Percentiles rank a stretch among this genome's conserved stretches.
Evolutionary conservation across 345 rosid genomes (phyloP).

Genomic region (Salix brachista): DNA sequence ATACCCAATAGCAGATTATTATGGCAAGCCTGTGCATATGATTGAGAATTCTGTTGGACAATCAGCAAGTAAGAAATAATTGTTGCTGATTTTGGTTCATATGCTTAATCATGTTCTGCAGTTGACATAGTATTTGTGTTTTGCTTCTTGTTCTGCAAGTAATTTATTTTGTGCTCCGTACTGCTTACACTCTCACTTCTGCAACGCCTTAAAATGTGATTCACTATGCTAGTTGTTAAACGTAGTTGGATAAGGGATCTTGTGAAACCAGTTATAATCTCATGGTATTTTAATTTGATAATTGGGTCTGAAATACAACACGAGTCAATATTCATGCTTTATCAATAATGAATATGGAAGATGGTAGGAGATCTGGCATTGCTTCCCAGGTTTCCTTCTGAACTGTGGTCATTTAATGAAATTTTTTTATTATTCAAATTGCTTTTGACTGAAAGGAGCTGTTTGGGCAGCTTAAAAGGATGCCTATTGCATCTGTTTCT

Average conservation of each 20-base stretch:
- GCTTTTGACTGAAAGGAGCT: not conserved
- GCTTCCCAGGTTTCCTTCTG: not conserved
- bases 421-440: not conserved
- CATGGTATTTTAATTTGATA: not conserved
- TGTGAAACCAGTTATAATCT: not conserved
- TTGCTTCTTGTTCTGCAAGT: not conserved
- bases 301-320: not conserved
- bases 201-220: not conserved
- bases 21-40: conserved; percentile 56
- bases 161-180: not conserved
- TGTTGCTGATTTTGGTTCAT: conserved; percentile 5
- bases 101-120: conserved; percentile 6
- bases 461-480: not conserved
- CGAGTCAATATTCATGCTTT: not conserved
- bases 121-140: not conserved
- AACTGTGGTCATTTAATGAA: not conserved
- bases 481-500: not conserved
- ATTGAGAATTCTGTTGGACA: conserved; percentile 49
- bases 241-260: not conserved
- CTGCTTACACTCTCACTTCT: not conserved
- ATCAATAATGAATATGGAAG: not conserved
- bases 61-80: conserved; percentile 52
- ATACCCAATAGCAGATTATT: conserved; percentile 42
- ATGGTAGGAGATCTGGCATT: not conserved
- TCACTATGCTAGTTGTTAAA: not conserved